Base-by-base conservation (phyloP, 768 basidiomycete genomes). In the Russula earlei region DNA sequence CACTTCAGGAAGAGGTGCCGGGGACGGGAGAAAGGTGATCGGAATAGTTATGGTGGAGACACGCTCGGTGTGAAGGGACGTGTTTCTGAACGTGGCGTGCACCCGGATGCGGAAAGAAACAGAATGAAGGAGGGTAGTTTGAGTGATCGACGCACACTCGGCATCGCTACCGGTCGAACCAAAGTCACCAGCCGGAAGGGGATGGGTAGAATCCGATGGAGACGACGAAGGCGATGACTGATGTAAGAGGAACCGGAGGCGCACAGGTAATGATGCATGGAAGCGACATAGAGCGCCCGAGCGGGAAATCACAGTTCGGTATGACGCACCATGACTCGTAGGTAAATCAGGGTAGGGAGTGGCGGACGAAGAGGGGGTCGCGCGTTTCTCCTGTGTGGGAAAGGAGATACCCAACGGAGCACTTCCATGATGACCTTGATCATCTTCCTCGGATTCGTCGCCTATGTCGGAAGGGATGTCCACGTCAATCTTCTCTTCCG, bases 271-370 rank as follows among this genome's bases (percentile, higher is more conserved):
- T 43, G 80, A 76, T 0, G 83, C 80, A 62, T 96, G 92, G 67
- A 96, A 92, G 44, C 91, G 84, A 67, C 91, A 92, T 19, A 91
- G 86, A 41, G 92, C 93, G 44, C 95, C 95, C 14, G 93, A 92
- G 7, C 86, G 80, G 12, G 91, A 84, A 25, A 97, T 74, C 49
- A 84, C 75, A 3, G 77, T 74, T 37, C 75, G 71, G 61, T 78
- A 62, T 14, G 51, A 34, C 10, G 46, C 29, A 9, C 49, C 29
- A 31, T 34, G 29, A 34, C 37, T 24, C 11, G 77, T 40, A 74
- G 69, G 17, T 76, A 70, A 20, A 46, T 37, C 1, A 34, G 37
- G 19, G 7, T 49, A 56, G 36, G 65, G 52, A 42, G 67, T 62
- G 40, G 70, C 59, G 22, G 67, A 65, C 29, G 67, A 62, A 4